Evolutionary conservation across 208 protist genomes (phyloP).

Genomic region (Acanthamoeba triangularis): DNA sequence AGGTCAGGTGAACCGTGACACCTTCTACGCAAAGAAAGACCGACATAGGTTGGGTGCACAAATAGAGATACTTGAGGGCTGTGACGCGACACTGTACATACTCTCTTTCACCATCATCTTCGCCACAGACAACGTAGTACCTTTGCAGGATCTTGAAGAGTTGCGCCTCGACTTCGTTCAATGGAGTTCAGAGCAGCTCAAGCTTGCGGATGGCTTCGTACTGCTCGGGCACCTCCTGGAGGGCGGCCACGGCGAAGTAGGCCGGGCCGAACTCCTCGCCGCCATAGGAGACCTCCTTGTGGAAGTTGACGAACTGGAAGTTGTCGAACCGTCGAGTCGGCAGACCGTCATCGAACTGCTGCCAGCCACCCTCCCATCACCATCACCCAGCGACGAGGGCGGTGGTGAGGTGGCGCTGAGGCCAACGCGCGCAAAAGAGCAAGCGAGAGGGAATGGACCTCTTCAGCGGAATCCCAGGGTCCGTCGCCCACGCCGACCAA

Average conservation of each 20-base stretch:
- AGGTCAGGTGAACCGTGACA: too few relatives aligned
- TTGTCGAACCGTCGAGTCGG: slow-evolving; percentile 45
- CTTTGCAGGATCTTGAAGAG: too few relatives aligned
- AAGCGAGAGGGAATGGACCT: neutral
- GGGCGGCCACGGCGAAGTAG: slow-evolving; percentile 81
- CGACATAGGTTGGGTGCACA: too few relatives aligned
- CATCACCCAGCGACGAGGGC: too few relatives aligned
- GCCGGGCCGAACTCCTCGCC: slow-evolving; percentile 6
- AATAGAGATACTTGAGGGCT: too few relatives aligned
- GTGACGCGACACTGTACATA: too few relatives aligned
- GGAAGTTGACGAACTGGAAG: slow-evolving; percentile 80
- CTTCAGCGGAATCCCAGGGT: slow-evolving; percentile 82
- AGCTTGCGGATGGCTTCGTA: slow-evolving; percentile 65
- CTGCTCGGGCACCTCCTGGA: slow-evolving; percentile 90
- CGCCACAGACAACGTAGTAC: too few relatives aligned
- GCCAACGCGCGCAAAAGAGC: neutral
- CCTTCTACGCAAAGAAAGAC: too few relatives aligned
- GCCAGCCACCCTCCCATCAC: slow-evolving; percentile 41
- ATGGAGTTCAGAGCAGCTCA: neutral
- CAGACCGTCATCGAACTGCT: slow-evolving; percentile 89
- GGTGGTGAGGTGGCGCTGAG: too few relatives aligned
- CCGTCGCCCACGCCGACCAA: slow-evolving; percentile 88
- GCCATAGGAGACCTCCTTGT: neutral
- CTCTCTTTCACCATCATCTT: too few relatives aligned
- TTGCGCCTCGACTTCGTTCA: neutral